Percentiles rank a stretch among this genome's conserved stretches.
These are phyloP conservation scores for Crithidia fasciculata DNA, from an alignment of 208 protist genomes.

Conservation along the genomic window DNA sequence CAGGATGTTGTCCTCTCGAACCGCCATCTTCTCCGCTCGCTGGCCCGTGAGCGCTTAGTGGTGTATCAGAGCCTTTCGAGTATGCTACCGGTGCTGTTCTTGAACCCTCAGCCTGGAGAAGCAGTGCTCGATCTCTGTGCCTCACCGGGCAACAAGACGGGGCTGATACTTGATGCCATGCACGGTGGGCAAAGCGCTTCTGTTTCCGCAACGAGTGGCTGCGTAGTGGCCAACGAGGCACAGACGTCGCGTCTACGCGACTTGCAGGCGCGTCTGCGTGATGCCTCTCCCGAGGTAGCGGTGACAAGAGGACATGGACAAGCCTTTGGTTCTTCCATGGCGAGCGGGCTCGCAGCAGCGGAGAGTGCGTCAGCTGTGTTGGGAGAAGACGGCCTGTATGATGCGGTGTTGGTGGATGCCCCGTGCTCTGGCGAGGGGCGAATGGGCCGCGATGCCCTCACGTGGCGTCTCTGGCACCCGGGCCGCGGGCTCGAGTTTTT, in stretches of 20 bases:
- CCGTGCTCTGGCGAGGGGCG: slow-evolving; percentile 96
- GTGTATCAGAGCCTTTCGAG: slow-evolving; percentile 77
- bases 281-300: slow-evolving; percentile 36
- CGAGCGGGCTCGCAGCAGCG: background rate
- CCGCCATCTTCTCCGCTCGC: slow-evolving; percentile 57
- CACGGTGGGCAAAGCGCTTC: slow-evolving; percentile 8
- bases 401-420: slow-evolving; percentile 93
- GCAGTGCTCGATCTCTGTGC: slow-evolving; percentile 86
- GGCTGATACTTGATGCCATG: slow-evolving; percentile 66
- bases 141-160: slow-evolving; percentile 83
- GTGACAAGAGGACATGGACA: slow-evolving; percentile 46
- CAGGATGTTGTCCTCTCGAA: slow-evolving; percentile 51
- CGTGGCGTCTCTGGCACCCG: slow-evolving; percentile 89
- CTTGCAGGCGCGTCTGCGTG: slow-evolving; percentile 56
- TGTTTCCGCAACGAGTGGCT: slow-evolving; percentile 20
- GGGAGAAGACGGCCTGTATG: slow-evolving; percentile 39
- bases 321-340: slow-evolving; percentile 15
- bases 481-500: slow-evolving; percentile 63
- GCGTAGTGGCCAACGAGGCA: slow-evolving; percentile 77
- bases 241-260: slow-evolving; percentile 33
- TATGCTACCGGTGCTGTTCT: slow-evolving; percentile 76
- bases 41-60: slow-evolving; percentile 63
- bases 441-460: slow-evolving; percentile 70
- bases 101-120: slow-evolving; percentile 71
- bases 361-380: background rate